These are phyloP conservation scores for Diaporthe nobilis DNA, from an alignment of 2,329 filamentous ascomycete genomes.

Conservation along the genomic window DNA sequence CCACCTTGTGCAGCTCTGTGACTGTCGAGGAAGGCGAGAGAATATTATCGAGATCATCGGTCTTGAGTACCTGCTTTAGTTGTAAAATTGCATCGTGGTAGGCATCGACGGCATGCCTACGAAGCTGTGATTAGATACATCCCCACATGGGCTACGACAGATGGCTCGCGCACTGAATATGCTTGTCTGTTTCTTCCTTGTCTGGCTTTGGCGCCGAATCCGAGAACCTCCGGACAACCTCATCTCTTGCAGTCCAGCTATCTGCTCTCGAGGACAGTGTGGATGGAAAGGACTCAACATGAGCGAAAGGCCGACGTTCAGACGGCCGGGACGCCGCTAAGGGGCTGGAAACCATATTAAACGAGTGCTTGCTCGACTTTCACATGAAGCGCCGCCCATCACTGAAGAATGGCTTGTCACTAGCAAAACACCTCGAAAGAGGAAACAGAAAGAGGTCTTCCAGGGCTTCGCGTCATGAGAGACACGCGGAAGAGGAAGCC, in stretches of 20 bases:
- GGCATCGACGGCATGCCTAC: conserved; percentile 36
- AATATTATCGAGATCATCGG: conserved; percentile 42
- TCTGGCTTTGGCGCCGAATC: conserved; percentile 43
- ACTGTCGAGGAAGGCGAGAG: conserved; percentile 33
- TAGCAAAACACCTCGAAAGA: background rate
- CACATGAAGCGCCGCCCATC: background rate
- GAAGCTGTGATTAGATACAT: background rate
- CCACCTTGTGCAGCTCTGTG: conserved; percentile 44
- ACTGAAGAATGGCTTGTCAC: background rate
- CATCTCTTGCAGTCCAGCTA: conserved; percentile 36
- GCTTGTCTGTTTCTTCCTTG: conserved; percentile 26
- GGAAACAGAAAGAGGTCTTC: background rate
- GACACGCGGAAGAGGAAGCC: background rate
- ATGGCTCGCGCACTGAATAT: conserved; percentile 36
- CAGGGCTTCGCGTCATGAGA: background rate
- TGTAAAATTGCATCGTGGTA: conserved; percentile 37
- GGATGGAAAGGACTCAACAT: background rate
- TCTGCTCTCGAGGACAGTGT: conserved; percentile 15
- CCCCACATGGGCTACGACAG: background rate
- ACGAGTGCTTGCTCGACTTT: conserved; percentile 6
- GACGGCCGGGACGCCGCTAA: background rate
- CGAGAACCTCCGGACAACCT: conserved; percentile 46
- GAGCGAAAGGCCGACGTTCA: conserved; percentile 8
- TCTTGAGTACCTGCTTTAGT: conserved; percentile 38
- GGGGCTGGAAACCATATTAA: conserved; percentile 30